Base-by-base conservation (phyloP, 225 moss, liverwort and hornwort genomes). In the Polytrichum formosum region DNA sequence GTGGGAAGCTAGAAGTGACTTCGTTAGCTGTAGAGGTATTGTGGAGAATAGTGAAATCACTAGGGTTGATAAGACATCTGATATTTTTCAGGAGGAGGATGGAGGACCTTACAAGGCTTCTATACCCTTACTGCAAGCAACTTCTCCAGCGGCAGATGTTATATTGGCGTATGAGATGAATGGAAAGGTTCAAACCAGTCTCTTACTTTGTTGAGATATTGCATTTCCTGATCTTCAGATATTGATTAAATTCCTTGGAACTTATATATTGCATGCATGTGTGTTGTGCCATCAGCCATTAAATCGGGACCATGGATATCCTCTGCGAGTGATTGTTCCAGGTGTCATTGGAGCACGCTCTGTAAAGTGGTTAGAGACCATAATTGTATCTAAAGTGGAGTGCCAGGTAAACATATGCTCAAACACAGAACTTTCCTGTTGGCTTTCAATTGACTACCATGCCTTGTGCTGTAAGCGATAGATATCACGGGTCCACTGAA, bases 131-230 rank as follows among this genome's bases (percentile, higher is more conserved):
- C 53, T 75, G 56, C 88, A 86, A 35, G 93, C 91, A 74, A 86
- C 88, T 53, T 69, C 74, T 63, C 90, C 84, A 67, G 82, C 76
- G 30, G 77, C 81, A 29, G 91, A 91, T 25, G 84, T 88, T 65
- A 37, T 94, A 67, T 75, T 94, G 76, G 93, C 91, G 21, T 91
- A 90, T 76, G 93, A 91, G 72, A 94, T 94, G 90, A 94, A 94
- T 74, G 86, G 83, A 69, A 61, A 82, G 83, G 88, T 91, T 75
- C 10, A 20, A 61, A 27, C 19, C 59, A 4, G 46, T 46, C 46
- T 46, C 13, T 46, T 46, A 46, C 46, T 46, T 7, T 10, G 46
- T 46, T 46, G 4, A 46, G 13, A 46, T 46, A 0, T 46, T 46
- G 13, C 13, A 46, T 46, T 46, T 46, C 46, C 46, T 46, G 46